A percentile compares a stretch with the other conserved stretches of the same genome.
Conservation (phyloP, 108 stramenopile species). For the Chaetoceros muelleri region DNA sequence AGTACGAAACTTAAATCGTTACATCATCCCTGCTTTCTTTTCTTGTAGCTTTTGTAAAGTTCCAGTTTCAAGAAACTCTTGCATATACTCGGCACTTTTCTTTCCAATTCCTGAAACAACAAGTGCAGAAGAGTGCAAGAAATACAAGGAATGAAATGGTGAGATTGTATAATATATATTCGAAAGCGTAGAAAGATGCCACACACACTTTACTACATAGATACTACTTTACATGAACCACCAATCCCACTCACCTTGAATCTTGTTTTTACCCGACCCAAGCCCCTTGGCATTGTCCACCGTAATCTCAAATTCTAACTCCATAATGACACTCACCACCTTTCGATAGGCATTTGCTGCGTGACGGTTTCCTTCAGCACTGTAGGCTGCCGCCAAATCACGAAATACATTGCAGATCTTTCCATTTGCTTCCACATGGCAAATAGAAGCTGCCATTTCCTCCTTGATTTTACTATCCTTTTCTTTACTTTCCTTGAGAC, state of each 20-base stretch:
- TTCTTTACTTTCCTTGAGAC: constrained; percentile 36
- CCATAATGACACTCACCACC: constrained; percentile 32
- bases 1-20: no score
- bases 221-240: neutral
- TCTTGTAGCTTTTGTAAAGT: constrained; percentile 69
- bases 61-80: constrained; percentile 56
- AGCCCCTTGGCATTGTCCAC: constrained; percentile 56
- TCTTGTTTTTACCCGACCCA: constrained; percentile 55
- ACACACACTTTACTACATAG: neutral
- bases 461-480: constrained; percentile 25
- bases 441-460: constrained; percentile 24
- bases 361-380: constrained; percentile 50
- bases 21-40: constrained; percentile 45
- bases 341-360: constrained; percentile 29
- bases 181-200: no score
- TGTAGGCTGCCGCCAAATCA: constrained; percentile 37
- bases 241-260: constrained; percentile 12
- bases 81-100: constrained; percentile 51
- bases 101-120: no score
- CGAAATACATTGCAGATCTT: constrained; percentile 32
- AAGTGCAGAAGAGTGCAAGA: neutral
- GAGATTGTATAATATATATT: no score
- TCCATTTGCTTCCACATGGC: constrained; percentile 46
- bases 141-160: neutral
- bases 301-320: constrained; percentile 52